A percentile compares a stretch with the other conserved stretches of the same genome.
Evolutionary conservation across 371 early-diverging fungal genomes (phyloP).

Genomic region (Mucor indicus): DNA sequence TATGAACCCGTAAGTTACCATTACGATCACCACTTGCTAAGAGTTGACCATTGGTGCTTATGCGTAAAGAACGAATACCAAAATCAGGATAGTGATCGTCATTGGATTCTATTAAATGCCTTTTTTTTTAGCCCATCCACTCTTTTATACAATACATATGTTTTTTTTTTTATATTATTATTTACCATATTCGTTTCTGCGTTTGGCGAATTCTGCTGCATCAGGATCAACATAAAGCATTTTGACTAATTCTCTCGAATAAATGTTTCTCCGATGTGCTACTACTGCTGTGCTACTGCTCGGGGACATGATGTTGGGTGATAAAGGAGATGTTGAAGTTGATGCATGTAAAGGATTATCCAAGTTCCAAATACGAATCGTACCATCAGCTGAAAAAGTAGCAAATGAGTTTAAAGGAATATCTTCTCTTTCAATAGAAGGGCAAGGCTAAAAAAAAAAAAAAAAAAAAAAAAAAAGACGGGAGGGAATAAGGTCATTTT

Average conservation of each 20-base stretch:
- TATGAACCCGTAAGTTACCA: slow-evolving; percentile 73
- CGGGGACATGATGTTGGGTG: slow-evolving; percentile 19
- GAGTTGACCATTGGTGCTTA: slow-evolving; percentile 66
- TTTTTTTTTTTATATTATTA: neutral
- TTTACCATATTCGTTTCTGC: slow-evolving; percentile 33
- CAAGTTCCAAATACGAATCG: slow-evolving; percentile 79
- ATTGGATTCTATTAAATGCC: slow-evolving; percentile 13
- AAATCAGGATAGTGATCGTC: slow-evolving; percentile 52
- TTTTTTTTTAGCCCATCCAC: neutral
- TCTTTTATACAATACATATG: too few relatives aligned
- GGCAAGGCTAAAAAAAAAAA: slow-evolving; percentile 22
- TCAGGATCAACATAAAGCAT: slow-evolving; percentile 56
- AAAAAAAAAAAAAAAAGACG: neutral
- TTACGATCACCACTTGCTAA: slow-evolving; percentile 78
- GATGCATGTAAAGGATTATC: slow-evolving; percentile 27
- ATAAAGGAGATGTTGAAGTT: slow-evolving; percentile 20
- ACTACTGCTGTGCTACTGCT: slow-evolving; percentile 26
- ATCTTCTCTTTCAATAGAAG: slow-evolving; percentile 10
- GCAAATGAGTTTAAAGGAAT: slow-evolving; percentile 70
- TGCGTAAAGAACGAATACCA: slow-evolving; percentile 69
- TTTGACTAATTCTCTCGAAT: slow-evolving; percentile 58
- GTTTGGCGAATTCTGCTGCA: slow-evolving; percentile 40
- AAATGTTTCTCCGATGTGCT: slow-evolving; percentile 50
- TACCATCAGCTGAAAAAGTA: slow-evolving; percentile 79
- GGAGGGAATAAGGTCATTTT: neutral